phyloP scores from a whole-genome alignment of 2,329 filamentous ascomycete genomes.

The Amesomyces nigricolor region DNA sequence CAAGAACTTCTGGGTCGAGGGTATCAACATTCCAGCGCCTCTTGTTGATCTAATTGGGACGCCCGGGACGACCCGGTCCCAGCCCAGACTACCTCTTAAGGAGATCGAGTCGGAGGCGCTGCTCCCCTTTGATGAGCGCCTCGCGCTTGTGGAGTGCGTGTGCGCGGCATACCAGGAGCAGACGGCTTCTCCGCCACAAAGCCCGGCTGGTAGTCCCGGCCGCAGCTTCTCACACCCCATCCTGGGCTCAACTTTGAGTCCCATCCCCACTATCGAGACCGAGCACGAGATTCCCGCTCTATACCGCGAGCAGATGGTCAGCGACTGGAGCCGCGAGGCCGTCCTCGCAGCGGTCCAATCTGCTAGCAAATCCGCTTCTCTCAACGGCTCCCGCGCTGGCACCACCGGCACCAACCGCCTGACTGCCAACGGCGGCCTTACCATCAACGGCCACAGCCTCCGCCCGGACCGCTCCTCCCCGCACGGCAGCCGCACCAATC shows the following conservation, averaged over 20 bases:
- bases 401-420: slow-evolving; percentile 53
- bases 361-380: slow-evolving; percentile 64
- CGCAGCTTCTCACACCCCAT: slow-evolving; percentile 59
- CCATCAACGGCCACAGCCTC: slow-evolving; percentile 35
- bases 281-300: slow-evolving; percentile 57
- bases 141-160: slow-evolving; percentile 67
- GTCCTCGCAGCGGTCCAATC: slow-evolving; percentile 65
- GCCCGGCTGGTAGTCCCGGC: slow-evolving; percentile 64
- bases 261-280: slow-evolving; percentile 34
- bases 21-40: slow-evolving; percentile 64
- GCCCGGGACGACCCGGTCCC: slow-evolving; percentile 41
- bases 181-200: slow-evolving; percentile 58
- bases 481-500: slow-evolving; percentile 45
- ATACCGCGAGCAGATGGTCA: slow-evolving; percentile 69
- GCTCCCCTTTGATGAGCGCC: slow-evolving; percentile 68
- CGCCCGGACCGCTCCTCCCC: slow-evolving; percentile 36
- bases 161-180: slow-evolving; percentile 63
- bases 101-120: slow-evolving; percentile 59
- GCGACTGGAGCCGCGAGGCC: slow-evolving; percentile 72
- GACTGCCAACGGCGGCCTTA: slow-evolving; percentile 47
- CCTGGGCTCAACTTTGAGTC: slow-evolving; percentile 44
- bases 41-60: slow-evolving; percentile 56
- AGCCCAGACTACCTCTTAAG: slow-evolving; percentile 44
- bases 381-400: slow-evolving; percentile 67
- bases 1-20: slow-evolving; percentile 73